phyloP scores from a whole-genome alignment of 352 stramenopile species.

The Phytophthora foliorum region DNA sequence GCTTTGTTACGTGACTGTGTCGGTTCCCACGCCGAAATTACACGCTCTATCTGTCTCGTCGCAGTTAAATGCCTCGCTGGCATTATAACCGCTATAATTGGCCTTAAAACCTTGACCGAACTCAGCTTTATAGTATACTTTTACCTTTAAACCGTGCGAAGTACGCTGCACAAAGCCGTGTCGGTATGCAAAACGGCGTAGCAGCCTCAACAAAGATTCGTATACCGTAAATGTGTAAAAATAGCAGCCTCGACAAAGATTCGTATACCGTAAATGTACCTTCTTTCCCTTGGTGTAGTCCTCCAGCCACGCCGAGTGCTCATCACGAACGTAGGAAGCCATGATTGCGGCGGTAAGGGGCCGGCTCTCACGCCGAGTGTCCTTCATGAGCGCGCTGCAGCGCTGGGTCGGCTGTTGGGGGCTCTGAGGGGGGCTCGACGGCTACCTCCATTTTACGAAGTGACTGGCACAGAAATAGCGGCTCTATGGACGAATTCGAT shows the following conservation, averaged over 20 bases:
- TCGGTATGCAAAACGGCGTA: conserved; percentile 5
- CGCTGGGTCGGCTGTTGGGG: not conserved
- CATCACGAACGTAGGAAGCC: conserved; percentile 4
- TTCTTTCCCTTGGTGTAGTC: conserved; percentile 3
- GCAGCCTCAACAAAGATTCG: conserved; percentile 2
- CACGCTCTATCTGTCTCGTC: no score
- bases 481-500: no score
- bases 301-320: not conserved
- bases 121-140: not conserved
- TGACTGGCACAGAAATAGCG: no score
- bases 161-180: conserved; percentile 10
- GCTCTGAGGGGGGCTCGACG: no score
- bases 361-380: conserved; percentile 3
- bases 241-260: conserved; percentile 2
- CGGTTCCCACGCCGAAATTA: no score
- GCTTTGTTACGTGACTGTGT: no score
- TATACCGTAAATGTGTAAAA: conserved; percentile 6
- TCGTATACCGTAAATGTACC: conserved; percentile 5
- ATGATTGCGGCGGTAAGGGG: not conserved
- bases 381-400: not conserved
- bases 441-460: no score
- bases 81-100: not conserved
- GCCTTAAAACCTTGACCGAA: not conserved
- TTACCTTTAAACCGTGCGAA: conserved; percentile 7
- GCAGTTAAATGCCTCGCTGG: not conserved